Base-by-base conservation (phyloP, 2,329 filamentous ascomycete genomes). In the Cladosporium halotolerans region DNA sequence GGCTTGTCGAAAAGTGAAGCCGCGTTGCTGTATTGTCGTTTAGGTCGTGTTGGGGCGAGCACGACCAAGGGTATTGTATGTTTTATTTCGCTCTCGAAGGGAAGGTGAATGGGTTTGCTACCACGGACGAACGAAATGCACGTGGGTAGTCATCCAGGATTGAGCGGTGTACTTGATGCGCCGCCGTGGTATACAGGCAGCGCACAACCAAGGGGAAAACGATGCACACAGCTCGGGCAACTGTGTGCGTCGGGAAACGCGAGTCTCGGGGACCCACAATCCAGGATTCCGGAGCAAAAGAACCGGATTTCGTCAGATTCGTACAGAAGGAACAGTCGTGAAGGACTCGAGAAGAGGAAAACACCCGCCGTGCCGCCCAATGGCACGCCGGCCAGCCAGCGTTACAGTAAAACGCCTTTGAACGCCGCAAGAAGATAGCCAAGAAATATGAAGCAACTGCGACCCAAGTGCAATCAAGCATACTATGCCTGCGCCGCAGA, bases 401-500 rank as follows among this genome's bases (percentile, higher is more conserved):
- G 40, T 51, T 41, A 58, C 57, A 59, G 52, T 48, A 41, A 11
- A 16, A 54, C 44, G 45, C 44, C 48, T 6, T 10, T 13, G 18
- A 28, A 51, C 42, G 39, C 39, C 48, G 18, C 28, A 23, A 9
- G 16, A 39, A 47, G 13, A 51, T 51, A 43, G 40, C 40, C 48
- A 51, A 46, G 42, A 18, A 47, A 9, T 36, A 32, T 16, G 36
- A 4, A 47, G 42, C 13, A 32, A 13, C 40, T 18, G 23, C 23
- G 23, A 36, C 50, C 19, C 23, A 42, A 23, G 1, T 28, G 9
- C 45, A 39, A 53, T 55, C 57, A 56, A 53, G 55, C 44, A 50
- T 52, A 34, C 55, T 65, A 64, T 53, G 63, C 62, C 57, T 64
- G 61, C 59, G 62, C 57, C 55, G 62, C 57, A 31, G 60, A 57